Percentiles rank a stretch among this genome's conserved stretches.
These are phyloP conservation scores for Trichosporon ovoides DNA, from an alignment of 1,284 basidiomycete genomes.

Conservation along the genomic window DNA sequence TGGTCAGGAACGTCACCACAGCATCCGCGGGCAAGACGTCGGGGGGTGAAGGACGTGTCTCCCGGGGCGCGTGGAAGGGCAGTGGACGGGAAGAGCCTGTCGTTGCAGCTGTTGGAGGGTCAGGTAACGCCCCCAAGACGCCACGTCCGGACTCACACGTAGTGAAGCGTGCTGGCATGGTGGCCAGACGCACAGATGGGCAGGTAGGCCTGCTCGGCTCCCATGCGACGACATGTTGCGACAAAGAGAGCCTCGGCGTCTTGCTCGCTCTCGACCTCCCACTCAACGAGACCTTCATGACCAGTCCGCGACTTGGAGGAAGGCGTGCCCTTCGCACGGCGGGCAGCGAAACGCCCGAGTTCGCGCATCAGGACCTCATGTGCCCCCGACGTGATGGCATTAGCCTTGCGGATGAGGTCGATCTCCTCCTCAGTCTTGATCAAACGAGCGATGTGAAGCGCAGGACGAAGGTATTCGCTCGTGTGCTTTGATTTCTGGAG, in stretches of 20 bases:
- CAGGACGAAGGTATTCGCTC: conserved; percentile 61
- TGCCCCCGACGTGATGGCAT: conserved; percentile 74
- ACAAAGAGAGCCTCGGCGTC: conserved; percentile 89
- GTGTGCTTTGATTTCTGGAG: conserved; percentile 28
- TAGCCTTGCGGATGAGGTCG: conserved; percentile 66
- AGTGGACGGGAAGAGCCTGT: conserved; percentile 44
- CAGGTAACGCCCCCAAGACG: neutral
- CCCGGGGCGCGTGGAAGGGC: conserved; percentile 30
- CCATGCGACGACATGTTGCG: conserved; percentile 74
- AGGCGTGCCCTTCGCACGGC: conserved; percentile 48
- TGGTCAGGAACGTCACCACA: conserved; percentile 37
- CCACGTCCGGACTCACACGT: conserved; percentile 61
- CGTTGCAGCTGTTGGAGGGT: conserved; percentile 40
- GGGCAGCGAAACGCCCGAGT: conserved; percentile 62
- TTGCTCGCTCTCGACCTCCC: conserved; percentile 81
- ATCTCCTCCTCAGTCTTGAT: conserved; percentile 72
- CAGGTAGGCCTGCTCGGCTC: conserved; percentile 77
- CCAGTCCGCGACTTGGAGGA: conserved; percentile 52
- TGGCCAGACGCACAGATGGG: conserved; percentile 81
- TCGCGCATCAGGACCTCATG: conserved; percentile 89
- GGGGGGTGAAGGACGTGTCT: conserved; percentile 36
- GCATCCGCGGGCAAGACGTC: conserved; percentile 37
- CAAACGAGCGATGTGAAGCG: conserved; percentile 69
- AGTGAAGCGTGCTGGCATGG: conserved; percentile 79
- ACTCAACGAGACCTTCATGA: conserved; percentile 63